A percentile compares a stretch with the other conserved stretches of the same genome.
phyloP scores from a whole-genome alignment of 2,329 filamentous ascomycete genomes.

The Coniochaeta sp. region DNA sequence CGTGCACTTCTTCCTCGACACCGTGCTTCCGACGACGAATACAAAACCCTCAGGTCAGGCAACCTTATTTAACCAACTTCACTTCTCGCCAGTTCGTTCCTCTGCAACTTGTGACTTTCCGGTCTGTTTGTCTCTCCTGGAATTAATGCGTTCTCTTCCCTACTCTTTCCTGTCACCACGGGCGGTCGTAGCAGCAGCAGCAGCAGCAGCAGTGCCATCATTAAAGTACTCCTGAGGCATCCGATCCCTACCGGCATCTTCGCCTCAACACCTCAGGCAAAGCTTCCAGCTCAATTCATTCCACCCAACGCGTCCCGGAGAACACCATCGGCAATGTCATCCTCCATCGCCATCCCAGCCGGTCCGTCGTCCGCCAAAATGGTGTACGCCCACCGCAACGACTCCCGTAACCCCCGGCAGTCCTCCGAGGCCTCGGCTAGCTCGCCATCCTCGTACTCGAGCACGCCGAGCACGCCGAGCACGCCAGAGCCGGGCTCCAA shows the following conservation, averaged over 20 bases:
- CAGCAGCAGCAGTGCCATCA: background rate
- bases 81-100: background rate
- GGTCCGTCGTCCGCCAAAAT: slow-evolving; percentile 10
- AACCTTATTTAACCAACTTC: background rate
- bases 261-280: background rate
- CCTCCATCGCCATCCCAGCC: slow-evolving; percentile 63
- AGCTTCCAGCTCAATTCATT: slow-evolving; percentile 2
- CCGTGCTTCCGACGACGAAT: background rate
- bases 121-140: background rate
- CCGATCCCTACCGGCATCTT: background rate
- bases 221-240: background rate
- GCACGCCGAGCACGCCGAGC: slow-evolving; percentile 43
- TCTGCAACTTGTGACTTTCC: background rate
- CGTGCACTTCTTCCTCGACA: background rate
- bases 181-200: background rate
- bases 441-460: slow-evolving; percentile 51
- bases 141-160: slow-evolving; percentile 3
- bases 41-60: background rate
- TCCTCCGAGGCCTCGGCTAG: slow-evolving; percentile 36
- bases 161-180: background rate
- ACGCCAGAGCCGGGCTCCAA: slow-evolving; percentile 27
- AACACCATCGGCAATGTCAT: slow-evolving; percentile 43
- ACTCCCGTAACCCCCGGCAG: slow-evolving; percentile 19
- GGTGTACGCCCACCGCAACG: slow-evolving; percentile 9
- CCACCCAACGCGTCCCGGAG: background rate